Base-by-base conservation (phyloP, 1,139 yeast species). In the Kurtzmaniella quercitrusa region DNA sequence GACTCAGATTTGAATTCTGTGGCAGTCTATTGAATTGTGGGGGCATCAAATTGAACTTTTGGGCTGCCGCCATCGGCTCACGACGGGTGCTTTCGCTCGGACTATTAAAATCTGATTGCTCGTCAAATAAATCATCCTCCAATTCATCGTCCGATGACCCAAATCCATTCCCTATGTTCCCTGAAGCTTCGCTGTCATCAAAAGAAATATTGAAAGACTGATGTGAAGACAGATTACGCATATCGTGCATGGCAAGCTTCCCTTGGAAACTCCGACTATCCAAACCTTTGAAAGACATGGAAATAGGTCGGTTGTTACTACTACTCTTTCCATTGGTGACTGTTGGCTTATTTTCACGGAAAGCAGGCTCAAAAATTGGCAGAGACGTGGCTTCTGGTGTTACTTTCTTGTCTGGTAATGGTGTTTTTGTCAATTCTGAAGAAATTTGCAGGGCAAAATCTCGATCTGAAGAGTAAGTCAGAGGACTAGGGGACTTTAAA, bases 241-340 rank as follows among this genome's bases (percentile, higher is more conserved):
- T 52, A 37, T 60, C 52, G 42, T 59, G 67, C 38, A 54, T 57
- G 5, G 60, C 57, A 17, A 68, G 46, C 42, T 68, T 63, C 16
- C 69, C 64, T 9, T 65, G 72, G 51, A 80, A 77, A 1, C 79
- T 68, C 1, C 88, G 83, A 0, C 81, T 84, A 45, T 66, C 73
- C 46, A 82, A 60, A 0, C 89, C 89, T 51, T 75, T 75, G 60
- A 81, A 82, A 1, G 89, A 81, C 84, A 81, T 77, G 2, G 87
- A 81, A 5, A 81, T 67, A 12, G 87, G 87, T 48, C 88, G 66
- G 40, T 60, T 57, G 25, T 57, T 58, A 42, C 45, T 46, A 8
- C 45, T 42, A 19, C 46, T 44, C 21, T 42, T 52, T 1, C 57
- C 57, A 25, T 53, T 41, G 12, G 46, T 49, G n/a, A 46, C 29